Conservation (phyloP, 768 basidiomycete genomes). For the Galerina sulciceps region DNA sequence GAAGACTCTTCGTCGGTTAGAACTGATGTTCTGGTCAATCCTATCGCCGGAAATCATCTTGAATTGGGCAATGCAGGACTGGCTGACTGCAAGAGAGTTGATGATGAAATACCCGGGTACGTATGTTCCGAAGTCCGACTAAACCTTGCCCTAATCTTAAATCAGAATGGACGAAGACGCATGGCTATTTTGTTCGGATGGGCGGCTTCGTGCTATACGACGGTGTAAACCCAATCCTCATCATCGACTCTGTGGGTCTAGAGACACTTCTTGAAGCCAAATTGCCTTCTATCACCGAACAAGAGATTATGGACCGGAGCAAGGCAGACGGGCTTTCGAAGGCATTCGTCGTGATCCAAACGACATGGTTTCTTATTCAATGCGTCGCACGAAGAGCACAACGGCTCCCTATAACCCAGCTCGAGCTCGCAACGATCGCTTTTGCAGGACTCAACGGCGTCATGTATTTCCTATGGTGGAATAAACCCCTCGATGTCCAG, state of each 20-base stretch:
- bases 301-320: conserved; percentile 10
- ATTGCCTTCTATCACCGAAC: neutral
- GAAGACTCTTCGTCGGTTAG: too few relatives aligned
- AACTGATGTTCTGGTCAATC: too few relatives aligned
- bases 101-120: too few relatives aligned
- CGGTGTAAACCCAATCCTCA: too few relatives aligned
- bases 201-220: conserved; percentile 4
- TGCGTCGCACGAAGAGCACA: conserved; percentile 22
- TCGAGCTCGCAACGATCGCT: conserved; percentile 34
- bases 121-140: too few relatives aligned
- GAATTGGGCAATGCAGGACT: too few relatives aligned
- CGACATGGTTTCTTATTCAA: conserved; percentile 32
- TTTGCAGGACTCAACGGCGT: conserved; percentile 27
- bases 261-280: neutral
- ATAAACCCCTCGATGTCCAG: conserved; percentile 33
- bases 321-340: conserved; percentile 34
- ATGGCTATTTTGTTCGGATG: conserved; percentile 5
- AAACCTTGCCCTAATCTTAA: too few relatives aligned
- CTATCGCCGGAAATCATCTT: too few relatives aligned
- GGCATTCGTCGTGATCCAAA: conserved; percentile 27
- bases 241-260: too few relatives aligned
- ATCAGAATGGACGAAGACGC: neutral
- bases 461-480: conserved; percentile 35
- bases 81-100: too few relatives aligned
- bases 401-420: conserved; percentile 25